Conservation (phyloP, 176 grass and related monocot genomes). For the Oryza longistaminata region DNA sequence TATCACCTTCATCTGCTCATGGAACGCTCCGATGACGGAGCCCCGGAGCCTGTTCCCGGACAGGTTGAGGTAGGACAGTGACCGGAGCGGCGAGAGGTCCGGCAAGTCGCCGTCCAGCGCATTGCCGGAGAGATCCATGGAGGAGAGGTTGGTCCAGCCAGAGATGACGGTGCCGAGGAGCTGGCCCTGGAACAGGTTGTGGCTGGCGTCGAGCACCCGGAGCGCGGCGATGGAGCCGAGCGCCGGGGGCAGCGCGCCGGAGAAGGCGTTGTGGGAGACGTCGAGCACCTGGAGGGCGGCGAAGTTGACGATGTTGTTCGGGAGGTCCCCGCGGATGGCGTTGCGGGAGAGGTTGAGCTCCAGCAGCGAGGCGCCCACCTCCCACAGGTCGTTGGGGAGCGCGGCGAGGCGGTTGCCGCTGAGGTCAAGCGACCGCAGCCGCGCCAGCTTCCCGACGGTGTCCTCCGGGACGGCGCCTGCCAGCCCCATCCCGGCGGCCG, state of each 20-base stretch:
- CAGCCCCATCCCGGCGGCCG: conserved; percentile 54
- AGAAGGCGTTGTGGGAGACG: conserved; percentile 74
- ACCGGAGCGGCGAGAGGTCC: conserved; percentile 56
- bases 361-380: conserved; percentile 63
- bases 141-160: conserved; percentile 44
- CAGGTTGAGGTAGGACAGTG: conserved; percentile 73
- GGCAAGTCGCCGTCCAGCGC: conserved; percentile 58
- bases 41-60: conserved; percentile 63
- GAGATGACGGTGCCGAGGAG: conserved; percentile 41
- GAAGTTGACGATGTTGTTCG: conserved; percentile 80
- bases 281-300: conserved; percentile 62
- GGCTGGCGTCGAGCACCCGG: conserved; percentile 51
- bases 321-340: conserved; percentile 53
- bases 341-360: conserved; percentile 82
- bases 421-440: conserved; percentile 66
- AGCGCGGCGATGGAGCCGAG: conserved; percentile 58
- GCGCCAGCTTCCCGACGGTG: conserved; percentile 78
- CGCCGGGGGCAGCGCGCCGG: conserved; percentile 51
- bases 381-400: conserved; percentile 71
- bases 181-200: conserved; percentile 59
- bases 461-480: conserved; percentile 62
- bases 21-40: conserved; percentile 47
- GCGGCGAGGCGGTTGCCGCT: conserved; percentile 67
- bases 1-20: conserved; percentile 54
- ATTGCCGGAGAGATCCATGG: conserved; percentile 78